phyloP scores from a whole-genome alignment of 371 early-diverging fungal genomes.

The Zychaea mexicana region DNA sequence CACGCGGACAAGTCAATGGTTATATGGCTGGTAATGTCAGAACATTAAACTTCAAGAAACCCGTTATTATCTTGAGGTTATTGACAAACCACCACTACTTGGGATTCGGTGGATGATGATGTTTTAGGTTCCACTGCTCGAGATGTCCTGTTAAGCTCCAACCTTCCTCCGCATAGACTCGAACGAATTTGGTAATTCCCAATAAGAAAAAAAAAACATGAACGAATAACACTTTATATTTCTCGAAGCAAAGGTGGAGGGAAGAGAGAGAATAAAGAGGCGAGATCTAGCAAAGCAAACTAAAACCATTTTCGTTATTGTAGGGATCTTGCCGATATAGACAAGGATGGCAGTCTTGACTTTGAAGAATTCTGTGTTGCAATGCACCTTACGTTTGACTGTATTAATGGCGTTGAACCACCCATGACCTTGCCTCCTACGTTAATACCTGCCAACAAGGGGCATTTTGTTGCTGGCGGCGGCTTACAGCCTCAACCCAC shows the following conservation, averaged over 20 bases:
- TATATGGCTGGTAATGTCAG: conserved; percentile 64
- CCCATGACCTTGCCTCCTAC: conserved; percentile 60
- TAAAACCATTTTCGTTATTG: no score
- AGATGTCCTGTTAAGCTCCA: conserved; percentile 73
- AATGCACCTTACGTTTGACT: conserved; percentile 74
- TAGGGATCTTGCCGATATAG: conserved; percentile 88
- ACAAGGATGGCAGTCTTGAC: conserved; percentile 87
- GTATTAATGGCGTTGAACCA: conserved; percentile 64
- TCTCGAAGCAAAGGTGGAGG: no score
- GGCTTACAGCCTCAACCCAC: conserved; percentile 36
- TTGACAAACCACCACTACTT: neutral
- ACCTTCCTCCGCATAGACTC: conserved; percentile 65
- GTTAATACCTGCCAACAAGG: conserved; percentile 47
- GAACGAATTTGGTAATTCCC: conserved; percentile 81
- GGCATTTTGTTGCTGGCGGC: conserved; percentile 25
- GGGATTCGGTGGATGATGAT: neutral
- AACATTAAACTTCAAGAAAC: neutral
- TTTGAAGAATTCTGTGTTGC: conserved; percentile 90
- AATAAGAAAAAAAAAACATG: no score
- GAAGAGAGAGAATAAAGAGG: no score
- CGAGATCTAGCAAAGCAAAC: no score
- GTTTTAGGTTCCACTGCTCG: conserved; percentile 61
- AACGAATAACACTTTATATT: no score
- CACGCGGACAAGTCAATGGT: conserved; percentile 68
- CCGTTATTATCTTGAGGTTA: neutral